Evolutionary conservation across 306 rosid species (phyloP), one percentile per base, ranked within the genome.

Genomic region (Vigna nakashimae): DNA sequence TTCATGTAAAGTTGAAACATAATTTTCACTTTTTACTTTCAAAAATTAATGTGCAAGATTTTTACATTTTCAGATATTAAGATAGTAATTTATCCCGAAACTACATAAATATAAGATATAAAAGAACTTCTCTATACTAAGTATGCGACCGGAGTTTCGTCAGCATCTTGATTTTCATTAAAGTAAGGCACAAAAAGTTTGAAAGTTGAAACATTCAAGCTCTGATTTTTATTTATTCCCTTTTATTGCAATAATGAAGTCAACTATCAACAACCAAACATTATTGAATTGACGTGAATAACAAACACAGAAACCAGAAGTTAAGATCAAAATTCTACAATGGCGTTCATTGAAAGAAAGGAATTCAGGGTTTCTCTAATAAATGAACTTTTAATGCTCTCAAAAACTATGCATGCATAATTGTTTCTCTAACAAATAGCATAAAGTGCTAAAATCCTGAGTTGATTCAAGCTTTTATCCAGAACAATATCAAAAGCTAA

Each of bases 191-290:
- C 65, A 74, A 24, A 20, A 62, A 77, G 24, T 77, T 55, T 67
- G 67, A 71, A 73, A 20, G 53, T 65, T 66, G 71, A 66, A 66
- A 57, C 72, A 53, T 72, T 79, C 83, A 74, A 66, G 82, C 66
- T 65, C 30, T 43, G 34, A 32, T 18, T 57, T 66, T 38, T 65
- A n/a, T 40, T 64, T 65, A 51, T 22, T 30, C 46, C 43, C 60
- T 42, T 70, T 65, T 75, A 53, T 69, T 55, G 58, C 49, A 32
- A 86, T 79, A 34, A 77, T 67, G 36, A 68, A 49, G 85, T 79
- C 85, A 76, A 79, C 62, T 38, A 40, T 38, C 17, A 65, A 60
- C 59, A 59, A 22, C 55, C 42, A n/a, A 17, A 26, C 59, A 56
- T 9, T 65, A 65, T 20, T 65, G 68, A 60, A 43, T 49, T 17